Conservation (phyloP, 345 rosid genomes). For the Rhodamnia argentea region DNA sequence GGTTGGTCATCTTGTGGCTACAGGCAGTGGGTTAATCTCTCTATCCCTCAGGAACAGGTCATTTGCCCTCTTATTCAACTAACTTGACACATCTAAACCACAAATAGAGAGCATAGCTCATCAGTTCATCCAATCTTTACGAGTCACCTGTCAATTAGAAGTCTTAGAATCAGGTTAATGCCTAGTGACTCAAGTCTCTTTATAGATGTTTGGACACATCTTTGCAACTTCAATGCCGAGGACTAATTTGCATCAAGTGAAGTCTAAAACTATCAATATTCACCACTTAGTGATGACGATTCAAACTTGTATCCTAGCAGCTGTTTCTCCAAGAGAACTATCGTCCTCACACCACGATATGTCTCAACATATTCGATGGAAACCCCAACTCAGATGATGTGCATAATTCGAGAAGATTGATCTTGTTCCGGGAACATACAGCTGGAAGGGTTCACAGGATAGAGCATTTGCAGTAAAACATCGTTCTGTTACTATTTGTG, state of each 20-base stretch:
- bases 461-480: not conserved
- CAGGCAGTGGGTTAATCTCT: not conserved
- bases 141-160: not conserved
- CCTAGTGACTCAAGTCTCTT: not conserved
- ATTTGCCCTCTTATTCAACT: not conserved
- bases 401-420: not conserved
- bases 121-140: not conserved
- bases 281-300: not conserved
- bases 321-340: not conserved
- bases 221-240: not conserved
- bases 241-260: not conserved
- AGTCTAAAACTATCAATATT: not conserved
- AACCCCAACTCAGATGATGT: not conserved
- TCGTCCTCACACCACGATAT: not conserved
- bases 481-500: not conserved
- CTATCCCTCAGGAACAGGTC: not conserved
- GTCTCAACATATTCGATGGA: not conserved
- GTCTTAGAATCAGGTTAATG: not conserved
- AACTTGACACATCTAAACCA: not conserved
- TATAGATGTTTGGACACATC: not conserved
- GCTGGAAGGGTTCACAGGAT: not conserved
- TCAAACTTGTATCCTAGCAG: not conserved
- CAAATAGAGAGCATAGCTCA: not conserved
- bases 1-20: not conserved
- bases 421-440: not conserved